Conservation (phyloP, 2,329 filamentous ascomycete genomes). For the Alternaria metachromatica region DNA sequence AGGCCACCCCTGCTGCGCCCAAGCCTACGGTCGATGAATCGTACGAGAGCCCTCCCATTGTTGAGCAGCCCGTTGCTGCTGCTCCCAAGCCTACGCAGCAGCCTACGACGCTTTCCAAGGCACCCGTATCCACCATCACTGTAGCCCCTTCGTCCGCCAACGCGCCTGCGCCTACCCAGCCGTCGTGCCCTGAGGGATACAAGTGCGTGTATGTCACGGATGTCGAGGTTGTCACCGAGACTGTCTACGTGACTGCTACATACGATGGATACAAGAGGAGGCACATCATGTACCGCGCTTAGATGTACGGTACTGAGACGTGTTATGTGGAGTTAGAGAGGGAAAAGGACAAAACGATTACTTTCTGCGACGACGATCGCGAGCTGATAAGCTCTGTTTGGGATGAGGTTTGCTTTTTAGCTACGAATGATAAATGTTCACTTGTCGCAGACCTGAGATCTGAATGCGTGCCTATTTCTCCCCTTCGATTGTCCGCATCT, state of each 20-base stretch:
- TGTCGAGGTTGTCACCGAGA: conserved; percentile 34
- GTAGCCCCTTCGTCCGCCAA: conserved; percentile 21
- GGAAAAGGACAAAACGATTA: not conserved
- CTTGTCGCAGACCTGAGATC: not conserved
- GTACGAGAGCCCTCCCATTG: conserved; percentile 12
- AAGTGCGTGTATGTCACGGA: conserved; percentile 33
- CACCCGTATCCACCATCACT: conserved; percentile 16
- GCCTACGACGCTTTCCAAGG: not conserved
- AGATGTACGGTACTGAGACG: not conserved
- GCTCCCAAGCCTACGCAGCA: not conserved
- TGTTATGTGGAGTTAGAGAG: not conserved
- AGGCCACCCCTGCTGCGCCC: conserved; percentile 10
- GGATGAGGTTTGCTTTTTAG: not conserved
- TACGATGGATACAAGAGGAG: conserved; percentile 14
- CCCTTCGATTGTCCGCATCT: conserved; percentile 42
- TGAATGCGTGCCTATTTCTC: conserved; percentile 17
- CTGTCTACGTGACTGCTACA: conserved; percentile 34
- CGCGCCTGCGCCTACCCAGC: conserved; percentile 27
- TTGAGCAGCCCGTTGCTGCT: conserved; percentile 4
- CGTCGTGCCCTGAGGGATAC: conserved; percentile 28
- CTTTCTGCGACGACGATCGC: conserved; percentile 22
- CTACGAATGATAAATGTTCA: conserved; percentile 10
- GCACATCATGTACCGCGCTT: conserved; percentile 6
- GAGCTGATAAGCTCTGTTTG: conserved; percentile 22
- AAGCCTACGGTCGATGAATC: conserved; percentile 18